phyloP scores from a whole-genome alignment of 2,329 filamentous ascomycete species.

The Madurella fahalii region DNA sequence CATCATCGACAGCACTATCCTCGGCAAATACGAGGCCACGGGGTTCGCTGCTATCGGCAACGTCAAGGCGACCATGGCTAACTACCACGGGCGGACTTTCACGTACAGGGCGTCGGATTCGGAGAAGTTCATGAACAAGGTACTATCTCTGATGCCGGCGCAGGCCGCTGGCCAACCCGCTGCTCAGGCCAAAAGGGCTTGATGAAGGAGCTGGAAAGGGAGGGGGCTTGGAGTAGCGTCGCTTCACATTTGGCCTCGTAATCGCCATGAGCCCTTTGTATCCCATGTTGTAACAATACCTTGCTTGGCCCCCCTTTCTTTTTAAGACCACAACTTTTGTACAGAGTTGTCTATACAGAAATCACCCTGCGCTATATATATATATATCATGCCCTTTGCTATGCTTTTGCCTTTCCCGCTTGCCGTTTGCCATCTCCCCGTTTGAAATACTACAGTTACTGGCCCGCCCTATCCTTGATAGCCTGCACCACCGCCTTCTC shows the following conservation, averaged over 20 bases:
- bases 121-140: slow-evolving; percentile 30
- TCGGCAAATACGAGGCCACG: slow-evolving; percentile 36
- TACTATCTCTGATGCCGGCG: slow-evolving; percentile 28
- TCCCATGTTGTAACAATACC: slow-evolving; percentile 18
- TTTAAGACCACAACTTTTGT: background rate
- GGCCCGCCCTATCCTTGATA: slow-evolving; percentile 14
- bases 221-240: background rate
- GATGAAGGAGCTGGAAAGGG: background rate
- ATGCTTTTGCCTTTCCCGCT: background rate
- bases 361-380: background rate
- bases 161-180: slow-evolving; percentile 12
- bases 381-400: background rate
- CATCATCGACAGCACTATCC: slow-evolving; percentile 35
- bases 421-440: background rate
- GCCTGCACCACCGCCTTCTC: slow-evolving; percentile 48
- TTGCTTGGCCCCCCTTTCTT: slow-evolving; percentile 1
- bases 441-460: background rate
- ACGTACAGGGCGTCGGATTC: slow-evolving; percentile 29
- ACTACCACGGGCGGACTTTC: slow-evolving; percentile 35
- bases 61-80: slow-evolving; percentile 30
- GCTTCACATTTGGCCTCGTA: background rate
- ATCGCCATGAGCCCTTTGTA: background rate
- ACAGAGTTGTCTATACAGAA: slow-evolving; percentile 6
- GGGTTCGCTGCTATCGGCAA: slow-evolving; percentile 29
- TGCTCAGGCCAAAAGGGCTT: slow-evolving; percentile 12